phyloP scores from a whole-genome alignment of 2,329 filamentous ascomycete species.

The Botryotinia globosa region DNA sequence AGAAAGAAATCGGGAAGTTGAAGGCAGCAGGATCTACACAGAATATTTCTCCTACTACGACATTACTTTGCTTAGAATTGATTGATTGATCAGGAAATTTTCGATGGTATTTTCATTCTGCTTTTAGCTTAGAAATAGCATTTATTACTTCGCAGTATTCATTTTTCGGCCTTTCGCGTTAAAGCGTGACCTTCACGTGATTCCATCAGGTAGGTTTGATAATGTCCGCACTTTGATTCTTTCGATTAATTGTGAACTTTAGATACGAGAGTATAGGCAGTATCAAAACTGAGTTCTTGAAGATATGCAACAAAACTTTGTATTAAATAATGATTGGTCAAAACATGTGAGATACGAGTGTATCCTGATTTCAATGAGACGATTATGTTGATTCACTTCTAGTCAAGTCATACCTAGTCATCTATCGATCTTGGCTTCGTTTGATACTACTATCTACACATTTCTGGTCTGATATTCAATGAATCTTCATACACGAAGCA shows the following conservation, averaged over 20 bases:
- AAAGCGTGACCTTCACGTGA: neutral
- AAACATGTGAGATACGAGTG: neutral
- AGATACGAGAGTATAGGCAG: neutral
- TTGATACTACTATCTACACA: too few species aligned
- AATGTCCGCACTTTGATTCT: neutral
- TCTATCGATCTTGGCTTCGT: neutral
- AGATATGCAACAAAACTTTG: neutral
- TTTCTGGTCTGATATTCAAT: neutral
- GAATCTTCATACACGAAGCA: neutral
- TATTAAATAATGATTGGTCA: neutral
- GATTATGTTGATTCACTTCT: neutral
- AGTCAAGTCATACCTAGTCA: neutral
- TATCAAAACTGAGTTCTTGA: neutral
- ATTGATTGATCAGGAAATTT: neutral
- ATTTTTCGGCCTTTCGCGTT: neutral
- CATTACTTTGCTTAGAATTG: neutral
- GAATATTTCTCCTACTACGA: neutral
- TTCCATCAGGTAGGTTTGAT: neutral
- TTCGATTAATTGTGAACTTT: neutral
- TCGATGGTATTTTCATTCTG: neutral
- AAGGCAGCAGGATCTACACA: neutral
- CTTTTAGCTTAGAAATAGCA: neutral
- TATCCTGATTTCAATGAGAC: neutral
- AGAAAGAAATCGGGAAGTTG: neutral
- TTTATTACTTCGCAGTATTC: neutral